Percentiles rank a stretch among this genome's conserved stretches.
Conservation (phyloP, 441 rosid genomes). For the Corymbia calophylla region DNA sequence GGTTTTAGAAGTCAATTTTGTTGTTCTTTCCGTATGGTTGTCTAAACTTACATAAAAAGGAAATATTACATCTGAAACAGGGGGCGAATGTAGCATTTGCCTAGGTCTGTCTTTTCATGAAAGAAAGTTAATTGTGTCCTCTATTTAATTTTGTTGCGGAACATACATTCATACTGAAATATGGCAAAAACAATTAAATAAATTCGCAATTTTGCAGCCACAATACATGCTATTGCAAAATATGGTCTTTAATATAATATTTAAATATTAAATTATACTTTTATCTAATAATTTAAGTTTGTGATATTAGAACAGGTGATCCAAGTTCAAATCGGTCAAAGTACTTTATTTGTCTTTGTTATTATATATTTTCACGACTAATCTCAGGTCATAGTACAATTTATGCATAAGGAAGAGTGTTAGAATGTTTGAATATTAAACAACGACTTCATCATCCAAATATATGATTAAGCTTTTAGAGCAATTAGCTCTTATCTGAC, state of each 20-base stretch:
- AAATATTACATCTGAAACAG: not conserved
- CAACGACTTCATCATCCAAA: too few relatives aligned
- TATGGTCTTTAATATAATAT: not conserved
- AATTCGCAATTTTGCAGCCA: not conserved
- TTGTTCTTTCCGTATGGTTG: not conserved
- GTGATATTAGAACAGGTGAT: accelerated
- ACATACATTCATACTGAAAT: not conserved
- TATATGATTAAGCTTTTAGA: too few relatives aligned
- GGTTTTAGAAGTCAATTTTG: not conserved
- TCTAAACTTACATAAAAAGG: not conserved
- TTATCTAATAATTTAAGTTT: accelerated
- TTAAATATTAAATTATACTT: not conserved
- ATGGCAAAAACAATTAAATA: not conserved
- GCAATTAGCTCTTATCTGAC: too few relatives aligned
- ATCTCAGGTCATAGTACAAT: too few relatives aligned
- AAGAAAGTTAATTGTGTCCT: not conserved
- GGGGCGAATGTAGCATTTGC: too few relatives aligned
- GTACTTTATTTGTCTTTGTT: too few relatives aligned
- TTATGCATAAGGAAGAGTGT: too few relatives aligned
- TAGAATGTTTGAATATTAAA: too few relatives aligned
- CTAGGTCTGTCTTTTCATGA: too few relatives aligned
- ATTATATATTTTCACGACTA: too few relatives aligned
- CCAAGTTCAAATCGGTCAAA: accelerated
- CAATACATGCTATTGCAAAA: accelerated
- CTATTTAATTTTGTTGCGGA: not conserved